Percentiles rank a stretch among this genome's conserved stretches.
These are phyloP conservation scores for Fusarium multiceps DNA, from an alignment of 2,329 filamentous ascomycete species.

Conservation along the genomic window DNA sequence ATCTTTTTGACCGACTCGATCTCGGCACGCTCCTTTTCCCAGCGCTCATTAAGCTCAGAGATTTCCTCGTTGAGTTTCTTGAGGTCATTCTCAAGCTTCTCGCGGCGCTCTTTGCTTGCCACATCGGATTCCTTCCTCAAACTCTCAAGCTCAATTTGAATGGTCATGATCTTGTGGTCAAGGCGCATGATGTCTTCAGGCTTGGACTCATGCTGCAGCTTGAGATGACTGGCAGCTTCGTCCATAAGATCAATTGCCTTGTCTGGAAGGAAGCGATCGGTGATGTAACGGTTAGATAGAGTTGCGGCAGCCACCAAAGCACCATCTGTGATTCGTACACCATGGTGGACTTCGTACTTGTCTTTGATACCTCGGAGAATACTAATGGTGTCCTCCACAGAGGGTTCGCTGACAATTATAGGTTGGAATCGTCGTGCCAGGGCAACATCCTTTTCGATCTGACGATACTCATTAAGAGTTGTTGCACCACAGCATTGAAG, in stretches of 20 bases:
- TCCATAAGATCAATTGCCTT: constrained; percentile 98
- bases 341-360: constrained; percentile 96
- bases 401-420: constrained; percentile 91
- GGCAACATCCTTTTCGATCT: constrained; percentile 96
- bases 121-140: constrained; percentile 93
- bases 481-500: constrained; percentile 96
- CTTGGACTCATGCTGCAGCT: constrained; percentile 95
- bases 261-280: constrained; percentile 93
- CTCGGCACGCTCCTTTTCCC: constrained; percentile 89
- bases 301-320: constrained; percentile 92
- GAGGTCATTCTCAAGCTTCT: constrained; percentile 83
- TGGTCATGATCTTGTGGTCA: constrained; percentile 95
- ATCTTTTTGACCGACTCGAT: constrained; percentile 88
- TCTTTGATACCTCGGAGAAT: constrained; percentile 97
- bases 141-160: constrained; percentile 96
- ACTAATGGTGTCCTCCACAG: constrained; percentile 91
- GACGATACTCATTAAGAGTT: constrained; percentile 89
- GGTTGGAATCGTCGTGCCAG: constrained; percentile 93
- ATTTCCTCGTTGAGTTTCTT: constrained; percentile 82
- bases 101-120: constrained; percentile 85
- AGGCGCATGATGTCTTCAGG: constrained; percentile 93
- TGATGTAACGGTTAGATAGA: constrained; percentile 95
- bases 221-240: constrained; percentile 89
- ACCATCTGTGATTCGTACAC: constrained; percentile 92
- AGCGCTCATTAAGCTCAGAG: constrained; percentile 78